Evolutionary conservation across 345 rosid genomes (phyloP), one percentile per base, ranked within the genome.

Genomic region (Moringa oleifera): DNA sequence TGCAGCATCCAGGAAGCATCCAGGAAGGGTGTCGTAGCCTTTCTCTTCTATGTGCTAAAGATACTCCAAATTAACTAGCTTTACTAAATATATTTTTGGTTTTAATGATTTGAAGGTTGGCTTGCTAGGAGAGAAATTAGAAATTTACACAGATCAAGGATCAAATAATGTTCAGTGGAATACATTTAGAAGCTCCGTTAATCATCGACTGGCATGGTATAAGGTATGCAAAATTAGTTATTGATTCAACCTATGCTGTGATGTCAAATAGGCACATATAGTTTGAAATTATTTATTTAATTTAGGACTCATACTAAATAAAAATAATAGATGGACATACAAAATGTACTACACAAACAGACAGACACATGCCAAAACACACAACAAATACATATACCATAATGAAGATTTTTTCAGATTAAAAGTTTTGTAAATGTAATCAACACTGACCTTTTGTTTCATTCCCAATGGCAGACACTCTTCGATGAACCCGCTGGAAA

Each of bases 171-270:
- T 82, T 59, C 77, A 54, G 41, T 90, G 95, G 97, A 71, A 25
- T 18, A 65, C 58, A 10, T 81, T 73, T 69, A 59, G 62, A 41
- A 75, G 71, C 59, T 80, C 86, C 23, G 24, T 74, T 31, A 60
- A 36, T 33, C 83, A 65, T 54, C 78, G 70, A 41, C 81, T 85
- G 31, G 85, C 75, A 58, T 90, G 97, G 97, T 90, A 87, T 72
- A 90, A 90, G 95, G 97, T 90, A 83, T 47, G 47, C 47, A 41
- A 11, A n/a, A 41, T 11, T 41, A 41, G 17, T 41, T 9, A 4
- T 28, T 41, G 47, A 41, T 41, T 9, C 47, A 41, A 41, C 12
- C 12, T 41, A 41, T 15, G 17, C 17, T 16, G 12, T 15, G 17
- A 41, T 15, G 17, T 41, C 12, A 28, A 28, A 28, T 2, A 28